Base-by-base conservation (phyloP, 257 asterid genomes). In the Misopates orontium region DNA sequence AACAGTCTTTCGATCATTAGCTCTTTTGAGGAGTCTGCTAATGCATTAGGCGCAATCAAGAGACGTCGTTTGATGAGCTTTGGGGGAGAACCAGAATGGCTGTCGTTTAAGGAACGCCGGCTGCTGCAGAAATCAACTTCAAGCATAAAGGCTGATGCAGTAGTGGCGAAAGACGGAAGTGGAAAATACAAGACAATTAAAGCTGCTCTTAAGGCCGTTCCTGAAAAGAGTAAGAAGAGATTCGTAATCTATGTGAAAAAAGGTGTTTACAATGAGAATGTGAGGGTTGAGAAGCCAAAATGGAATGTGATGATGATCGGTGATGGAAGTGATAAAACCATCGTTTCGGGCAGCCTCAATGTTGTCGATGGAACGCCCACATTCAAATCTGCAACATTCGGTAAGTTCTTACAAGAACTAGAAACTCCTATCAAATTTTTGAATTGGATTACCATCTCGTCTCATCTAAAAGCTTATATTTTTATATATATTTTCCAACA, bases 291-390 rank as follows among this genome's bases (percentile, higher is more conserved):
- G 59, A 80, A 78, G 75, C 41, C 36, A 0, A 70, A 45, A 47
- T 81, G 87, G 87, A 84, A 84, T 62, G 90, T 84, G 73, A 81
- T 84, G 83, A 78, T 84, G 65, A 63, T 81, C 13, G 90, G 90
- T 0, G 90, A 84, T 57, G 90, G 90, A 0, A 77, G 40, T 67
- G 64, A 59, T 51, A 70, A 65, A 0, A 84, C 87, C 47, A 32
- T 81, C 52, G 80, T 84, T 18, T 76, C 87, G 0, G 85, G 83
- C 48, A 53, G 68, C 49, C 83, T 74, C 23, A 84, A 84, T 19
- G 50, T 81, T 53, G 57, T 84, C 6, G 90, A 84, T 64, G 87
- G 90, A 15, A 81, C 87, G 56, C 90, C 90, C 58, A 84, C 90
- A 0, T 84, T 84, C 56, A 70, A 78, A 58, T 23, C 76, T 3